Evolutionary conservation across 768 basidiomycete species (phyloP).

Genomic region (Heimioporus sp.): DNA sequence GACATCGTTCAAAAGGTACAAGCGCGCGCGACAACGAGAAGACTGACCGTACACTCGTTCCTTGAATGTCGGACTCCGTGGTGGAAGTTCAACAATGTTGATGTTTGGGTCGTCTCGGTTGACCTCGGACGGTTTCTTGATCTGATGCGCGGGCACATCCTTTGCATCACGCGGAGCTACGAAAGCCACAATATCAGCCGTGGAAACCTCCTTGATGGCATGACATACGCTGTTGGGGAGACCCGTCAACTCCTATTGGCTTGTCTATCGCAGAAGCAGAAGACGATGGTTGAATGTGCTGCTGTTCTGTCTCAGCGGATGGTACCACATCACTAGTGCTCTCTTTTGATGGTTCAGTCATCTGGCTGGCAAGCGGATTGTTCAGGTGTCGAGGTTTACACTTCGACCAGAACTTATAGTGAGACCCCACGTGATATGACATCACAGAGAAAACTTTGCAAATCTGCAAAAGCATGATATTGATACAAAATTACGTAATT

Average conservation of each 20-base stretch:
- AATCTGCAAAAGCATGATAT: too few relatives aligned
- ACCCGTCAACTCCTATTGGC: conserved; percentile 27
- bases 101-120: conserved; percentile 22
- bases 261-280: conserved; percentile 28
- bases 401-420: neutral
- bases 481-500: neutral
- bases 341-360: neutral
- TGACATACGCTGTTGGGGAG: conserved; percentile 39
- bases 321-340: neutral
- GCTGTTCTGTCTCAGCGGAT: conserved; percentile 3
- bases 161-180: conserved; percentile 35
- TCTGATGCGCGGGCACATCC: conserved; percentile 30
- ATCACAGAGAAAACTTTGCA: conserved; percentile 6
- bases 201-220: neutral
- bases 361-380: neutral
- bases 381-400: too few relatives aligned
- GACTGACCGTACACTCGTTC: conserved; percentile 54
- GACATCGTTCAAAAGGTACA: neutral
- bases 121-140: conserved; percentile 25
- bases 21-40: neutral
- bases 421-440: conserved; percentile 25
- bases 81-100: conserved; percentile 24
- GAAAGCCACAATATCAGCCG: conserved; percentile 25
- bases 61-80: conserved; percentile 48
- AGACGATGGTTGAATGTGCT: neutral